phyloP scores from a whole-genome alignment of 805 yeast genomes.

The Schwanniomyces polymorphus region DNA sequence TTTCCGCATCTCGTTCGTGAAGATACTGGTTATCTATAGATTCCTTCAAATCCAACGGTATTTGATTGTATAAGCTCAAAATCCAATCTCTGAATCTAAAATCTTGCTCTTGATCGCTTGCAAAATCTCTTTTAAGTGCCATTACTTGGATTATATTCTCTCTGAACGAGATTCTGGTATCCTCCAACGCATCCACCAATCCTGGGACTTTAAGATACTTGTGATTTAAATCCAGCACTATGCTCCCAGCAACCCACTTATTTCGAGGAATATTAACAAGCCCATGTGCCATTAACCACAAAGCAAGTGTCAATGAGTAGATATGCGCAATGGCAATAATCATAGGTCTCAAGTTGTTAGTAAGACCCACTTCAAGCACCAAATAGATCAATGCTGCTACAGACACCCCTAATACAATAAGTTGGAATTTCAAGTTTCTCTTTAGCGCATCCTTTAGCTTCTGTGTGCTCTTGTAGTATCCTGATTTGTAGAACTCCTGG shows the following conservation, averaged over 20 bases:
- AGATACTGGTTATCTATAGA: slow-evolving; percentile 29
- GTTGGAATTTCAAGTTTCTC: slow-evolving; percentile 60
- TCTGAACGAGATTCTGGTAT: slow-evolving; percentile 57
- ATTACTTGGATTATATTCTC: slow-evolving; percentile 63
- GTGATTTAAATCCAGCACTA: slow-evolving; percentile 27
- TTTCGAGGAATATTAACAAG: slow-evolving; percentile 63
- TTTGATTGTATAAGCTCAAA: slow-evolving; percentile 47
- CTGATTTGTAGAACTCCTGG: slow-evolving; percentile 73
- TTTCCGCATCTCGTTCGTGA: slow-evolving; percentile 14
- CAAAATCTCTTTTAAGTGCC: slow-evolving; percentile 48
- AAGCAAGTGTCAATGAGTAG: slow-evolving; percentile 69
- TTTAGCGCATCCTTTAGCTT: slow-evolving; percentile 58
- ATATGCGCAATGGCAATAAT: slow-evolving; percentile 76
- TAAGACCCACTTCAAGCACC: slow-evolving; percentile 48
- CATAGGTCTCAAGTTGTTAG: slow-evolving; percentile 56
- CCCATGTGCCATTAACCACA: slow-evolving; percentile 88
- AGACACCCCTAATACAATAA: slow-evolving; percentile 53
- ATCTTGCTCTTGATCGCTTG: slow-evolving; percentile 25
- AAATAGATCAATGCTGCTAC: slow-evolving; percentile 59
- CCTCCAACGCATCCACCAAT: slow-evolving; percentile 61
- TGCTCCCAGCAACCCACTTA: slow-evolving; percentile 37
- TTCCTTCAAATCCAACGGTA: slow-evolving; percentile 40
- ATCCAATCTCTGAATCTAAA: slow-evolving; percentile 63
- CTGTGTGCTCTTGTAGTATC: slow-evolving; percentile 50
- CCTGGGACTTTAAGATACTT: slow-evolving; percentile 56